Conservation (phyloP, 2,329 filamentous ascomycete genomes). For the Aspergillus amoenus region DNA sequence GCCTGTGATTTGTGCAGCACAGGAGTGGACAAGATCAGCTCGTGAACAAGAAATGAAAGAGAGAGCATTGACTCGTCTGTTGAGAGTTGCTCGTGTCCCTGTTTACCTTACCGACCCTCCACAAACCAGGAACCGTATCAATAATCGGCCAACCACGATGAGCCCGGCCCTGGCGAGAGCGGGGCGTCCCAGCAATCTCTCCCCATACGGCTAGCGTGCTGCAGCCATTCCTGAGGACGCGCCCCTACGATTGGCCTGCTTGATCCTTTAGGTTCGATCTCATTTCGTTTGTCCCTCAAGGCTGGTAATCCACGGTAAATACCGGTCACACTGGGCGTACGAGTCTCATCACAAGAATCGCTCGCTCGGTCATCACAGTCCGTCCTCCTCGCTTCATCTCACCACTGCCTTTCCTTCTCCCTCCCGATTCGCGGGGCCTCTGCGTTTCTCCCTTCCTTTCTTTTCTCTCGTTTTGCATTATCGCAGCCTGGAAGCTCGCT, state of each 20-base stretch:
- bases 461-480: slow-evolving; percentile 14
- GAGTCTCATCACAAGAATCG: slow-evolving; percentile 2
- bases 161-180: not conserved
- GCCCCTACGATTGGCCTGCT: slow-evolving; percentile 16
- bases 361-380: not conserved
- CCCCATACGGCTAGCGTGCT: slow-evolving; percentile 9
- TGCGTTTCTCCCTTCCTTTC: slow-evolving; percentile 12
- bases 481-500: slow-evolving; percentile 35
- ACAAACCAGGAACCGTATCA: slow-evolving; percentile 27
- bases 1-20: not conserved
- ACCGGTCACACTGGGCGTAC: slow-evolving; percentile 8
- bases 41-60: no score
- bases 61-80: no score
- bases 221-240: not conserved
- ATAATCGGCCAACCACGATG: not conserved
- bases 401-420: not conserved
- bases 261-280: slow-evolving; percentile 11
- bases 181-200: not conserved
- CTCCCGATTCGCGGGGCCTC: slow-evolving; percentile 2
- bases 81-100: not conserved
- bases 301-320: slow-evolving; percentile 15
- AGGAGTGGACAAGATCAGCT: no score
- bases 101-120: slow-evolving; percentile 13
- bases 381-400: slow-evolving; percentile 2
- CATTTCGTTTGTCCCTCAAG: slow-evolving; percentile 21